These are phyloP conservation scores for Sporodiniella umbellata DNA, from an alignment of 371 early-diverging fungal species.

Conservation along the genomic window DNA sequence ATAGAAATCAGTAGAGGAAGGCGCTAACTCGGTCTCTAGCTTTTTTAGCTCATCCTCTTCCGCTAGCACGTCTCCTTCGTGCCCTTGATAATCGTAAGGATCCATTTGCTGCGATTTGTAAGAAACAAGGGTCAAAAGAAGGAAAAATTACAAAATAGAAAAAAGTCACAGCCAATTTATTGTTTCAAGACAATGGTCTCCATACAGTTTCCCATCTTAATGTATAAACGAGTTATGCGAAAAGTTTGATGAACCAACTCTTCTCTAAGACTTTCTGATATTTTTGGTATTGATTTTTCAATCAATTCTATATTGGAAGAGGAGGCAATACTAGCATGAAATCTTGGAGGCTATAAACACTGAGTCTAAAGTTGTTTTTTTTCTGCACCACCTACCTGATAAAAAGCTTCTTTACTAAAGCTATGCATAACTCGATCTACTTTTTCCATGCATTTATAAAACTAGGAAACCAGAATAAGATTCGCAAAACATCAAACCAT, in stretches of 20 bases:
- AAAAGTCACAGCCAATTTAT: neutral
- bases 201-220: slow-evolving; percentile 38
- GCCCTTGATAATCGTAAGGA: slow-evolving; percentile 46
- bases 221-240: slow-evolving; percentile 14
- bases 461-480: slow-evolving; percentile 4
- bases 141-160: neutral
- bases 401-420: slow-evolving; percentile 29
- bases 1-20: slow-evolving; percentile 70
- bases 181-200: slow-evolving; percentile 3
- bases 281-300: slow-evolving; percentile 7
- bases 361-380: neutral
- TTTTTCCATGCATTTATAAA: slow-evolving; percentile 13
- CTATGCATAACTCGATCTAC: slow-evolving; percentile 24
- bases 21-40: slow-evolving; percentile 42
- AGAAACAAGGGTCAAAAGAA: neutral
- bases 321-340: slow-evolving; percentile 50
- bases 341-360: slow-evolving; percentile 36
- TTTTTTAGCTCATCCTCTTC: slow-evolving; percentile 46
- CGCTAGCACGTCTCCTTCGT: slow-evolving; percentile 34
- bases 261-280: slow-evolving; percentile 16
- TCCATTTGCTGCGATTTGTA: slow-evolving; percentile 35
- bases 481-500: neutral
- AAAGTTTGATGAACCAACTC: slow-evolving; percentile 4
- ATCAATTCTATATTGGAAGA: slow-evolving; percentile 7
- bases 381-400: slow-evolving; percentile 18